Base-by-base conservation (phyloP, 345 rosid species). In the Crucihimalaya himalaica region DNA sequence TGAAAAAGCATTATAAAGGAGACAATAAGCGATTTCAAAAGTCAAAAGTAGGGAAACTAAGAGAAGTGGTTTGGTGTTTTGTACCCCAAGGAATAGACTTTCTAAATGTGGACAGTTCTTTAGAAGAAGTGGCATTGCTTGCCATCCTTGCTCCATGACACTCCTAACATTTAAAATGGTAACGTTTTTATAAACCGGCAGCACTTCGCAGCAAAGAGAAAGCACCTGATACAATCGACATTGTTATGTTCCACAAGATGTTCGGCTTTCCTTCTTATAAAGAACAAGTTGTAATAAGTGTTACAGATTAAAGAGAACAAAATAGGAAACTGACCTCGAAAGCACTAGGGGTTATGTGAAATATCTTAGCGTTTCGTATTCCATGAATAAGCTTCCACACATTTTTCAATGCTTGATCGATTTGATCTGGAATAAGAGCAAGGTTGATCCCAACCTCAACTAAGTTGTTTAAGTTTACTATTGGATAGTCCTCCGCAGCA, bases 91-190 rank as follows among this genome's bases (percentile, higher is more conserved):
- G 42, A 0, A 16, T 34, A 65, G 21, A 46, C 0, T 34, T 47
- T 66, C 72, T 9, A 74, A 45, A 18, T 19, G 20, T 66, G 78
- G 72, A 65, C 32, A 56, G 42, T n/a, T 74, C 32, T 52, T 46
- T 18, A 74, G 52, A 47, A 74, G 66, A 66, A 34, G 28, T 65
- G 72, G 72, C 72, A 74, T 47, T 56, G 66, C 78, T 74, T 74
- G 32, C 78, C 78, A 74, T 66, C 78, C 77, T 73, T 55, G 77
- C 6, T 10, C 3, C 47, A 31, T 31, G 13, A 31, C 20, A 35
- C 6, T 64, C 66, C 15, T 64, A 3, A 66, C 7, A 27, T 15
- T 18, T n/a, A 66, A 46, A 5, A 3, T 1, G 18, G 42, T 57
- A 13, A 74, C 66, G 66, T 65, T 74, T 8, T 6, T 10, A 20